Evolutionary conservation across 2,329 filamentous ascomycete genomes (phyloP), one percentile per base, ranked within the genome.

Genomic region (Parascedosporium putredinis): DNA sequence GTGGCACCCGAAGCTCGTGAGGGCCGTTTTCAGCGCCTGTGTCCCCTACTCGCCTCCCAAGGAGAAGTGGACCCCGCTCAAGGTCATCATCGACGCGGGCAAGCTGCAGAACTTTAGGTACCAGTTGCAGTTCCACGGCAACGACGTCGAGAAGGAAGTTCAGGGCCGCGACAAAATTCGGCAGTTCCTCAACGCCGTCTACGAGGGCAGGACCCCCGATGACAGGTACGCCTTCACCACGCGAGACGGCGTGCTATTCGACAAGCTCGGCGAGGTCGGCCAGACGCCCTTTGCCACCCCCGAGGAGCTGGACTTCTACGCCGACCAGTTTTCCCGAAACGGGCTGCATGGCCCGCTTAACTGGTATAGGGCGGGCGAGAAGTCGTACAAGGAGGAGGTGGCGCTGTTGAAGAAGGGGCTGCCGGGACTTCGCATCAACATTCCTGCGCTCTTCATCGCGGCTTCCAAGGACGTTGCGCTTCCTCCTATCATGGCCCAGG

Each of bases 331-430:
- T 65, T 65, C 71, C n/a, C 74, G 77, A 38, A 77, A 83, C 60
- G 88, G 88, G 43, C 65, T 97, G 55, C 79, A 83, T 55, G 88
- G 88, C 1, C 87, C 88, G 14, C 71, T 88, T 53, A 93, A 90
- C 67, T 96, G 88, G 87, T 98, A 98, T 68, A 81, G 89, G 40
- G 85, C 78, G 2, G 72, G 78, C 18, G 70, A 78, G 63, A 64
- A 83, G 55, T 95, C 95, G 65, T 86, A 74, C 61, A 76, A 87
- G 36, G 88, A 96, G 55, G 93, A 96, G 60, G 56, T 64, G 45
- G 63, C 71, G 38, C 69, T 86, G 36, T 71, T 79, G 48, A 20
- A 22, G 70, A 78, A 48, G 75, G 48, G 83, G 40, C 80, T 83
- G 46, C 38, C 51, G 38, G 47, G 55, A 18, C 55, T 52, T 24